Percentiles rank a stretch among this genome's conserved stretches.
Conservation (phyloP, 1,284 basidiomycete species). For the Fomitopsis palustris region DNA sequence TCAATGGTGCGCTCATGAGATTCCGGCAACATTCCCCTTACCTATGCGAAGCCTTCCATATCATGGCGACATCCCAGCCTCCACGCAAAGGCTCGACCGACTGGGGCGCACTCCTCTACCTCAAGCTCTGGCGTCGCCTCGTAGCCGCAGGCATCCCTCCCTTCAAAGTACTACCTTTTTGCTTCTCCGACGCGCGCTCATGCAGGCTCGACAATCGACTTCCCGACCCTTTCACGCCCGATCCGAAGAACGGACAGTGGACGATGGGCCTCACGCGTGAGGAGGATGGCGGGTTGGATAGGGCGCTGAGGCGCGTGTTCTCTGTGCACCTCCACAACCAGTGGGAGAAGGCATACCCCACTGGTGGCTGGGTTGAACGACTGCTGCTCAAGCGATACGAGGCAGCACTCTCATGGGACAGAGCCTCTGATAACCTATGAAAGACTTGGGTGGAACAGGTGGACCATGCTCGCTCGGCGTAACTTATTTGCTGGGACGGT, state of each 20-base stretch:
- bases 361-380: constrained; percentile 77
- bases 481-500: neutral
- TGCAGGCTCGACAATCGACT: constrained; percentile 89
- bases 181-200: constrained; percentile 85
- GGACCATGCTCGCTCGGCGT: neutral
- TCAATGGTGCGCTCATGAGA: constrained; percentile 93
- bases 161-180: constrained; percentile 90
- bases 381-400: constrained; percentile 67
- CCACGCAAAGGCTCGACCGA: constrained; percentile 81
- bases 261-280: constrained; percentile 51
- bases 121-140: constrained; percentile 83
- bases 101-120: constrained; percentile 89
- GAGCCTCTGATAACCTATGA: neutral
- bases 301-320: constrained; percentile 70
- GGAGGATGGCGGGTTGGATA: constrained; percentile 65
- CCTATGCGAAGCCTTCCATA: constrained; percentile 90
- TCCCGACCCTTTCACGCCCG: constrained; percentile 80
- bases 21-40: constrained; percentile 87
- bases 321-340: constrained; percentile 91
- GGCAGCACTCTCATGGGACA: constrained; percentile 25
- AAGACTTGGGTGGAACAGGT: neutral
- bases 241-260: constrained; percentile 57
- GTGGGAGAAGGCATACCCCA: constrained; percentile 82
- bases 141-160: constrained; percentile 70
- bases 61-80: constrained; percentile 73